Percentiles rank a stretch among this genome's conserved stretches.
Evolutionary conservation across 495 filamentous ascomycete species (phyloP).

Genomic region (Talaromyces proteolyticus): DNA sequence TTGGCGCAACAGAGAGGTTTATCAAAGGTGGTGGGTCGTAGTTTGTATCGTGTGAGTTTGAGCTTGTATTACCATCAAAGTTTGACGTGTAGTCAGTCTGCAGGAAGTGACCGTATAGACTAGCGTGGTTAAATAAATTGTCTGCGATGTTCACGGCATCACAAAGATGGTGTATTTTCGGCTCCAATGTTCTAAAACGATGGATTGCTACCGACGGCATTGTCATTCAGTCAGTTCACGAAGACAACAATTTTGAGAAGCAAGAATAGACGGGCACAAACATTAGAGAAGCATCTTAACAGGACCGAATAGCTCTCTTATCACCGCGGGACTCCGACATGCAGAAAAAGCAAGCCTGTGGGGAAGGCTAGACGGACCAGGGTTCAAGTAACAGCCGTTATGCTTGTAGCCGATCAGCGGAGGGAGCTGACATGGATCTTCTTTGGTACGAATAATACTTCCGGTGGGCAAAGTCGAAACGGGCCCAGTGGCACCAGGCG

Average conservation of each 20-base stretch:
- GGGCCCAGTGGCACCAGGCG: not conserved
- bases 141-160: constrained; percentile 42
- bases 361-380: not conserved
- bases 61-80: constrained; percentile 13
- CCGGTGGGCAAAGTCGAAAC: not conserved
- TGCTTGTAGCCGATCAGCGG: not conserved
- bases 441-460: not conserved
- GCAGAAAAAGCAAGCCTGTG: not conserved
- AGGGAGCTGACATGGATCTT: not conserved
- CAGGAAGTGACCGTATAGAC: constrained; percentile 29
- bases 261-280: no score
- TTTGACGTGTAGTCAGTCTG: constrained; percentile 19
- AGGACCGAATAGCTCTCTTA: not conserved
- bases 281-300: not conserved
- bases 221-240: no score
- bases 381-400: no score
- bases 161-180: constrained; percentile 2
- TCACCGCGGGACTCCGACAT: not conserved
- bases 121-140: constrained; percentile 29
- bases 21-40: constrained; percentile 15
- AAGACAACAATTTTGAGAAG: no score
- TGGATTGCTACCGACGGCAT: constrained; percentile 4
- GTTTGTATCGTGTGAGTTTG: constrained; percentile 15
- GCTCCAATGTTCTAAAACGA: constrained; percentile 4
- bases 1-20: not conserved